These are phyloP conservation scores for Gastrolobium bilobum DNA, from an alignment of 306 rosid genomes.

Conservation along the genomic window DNA sequence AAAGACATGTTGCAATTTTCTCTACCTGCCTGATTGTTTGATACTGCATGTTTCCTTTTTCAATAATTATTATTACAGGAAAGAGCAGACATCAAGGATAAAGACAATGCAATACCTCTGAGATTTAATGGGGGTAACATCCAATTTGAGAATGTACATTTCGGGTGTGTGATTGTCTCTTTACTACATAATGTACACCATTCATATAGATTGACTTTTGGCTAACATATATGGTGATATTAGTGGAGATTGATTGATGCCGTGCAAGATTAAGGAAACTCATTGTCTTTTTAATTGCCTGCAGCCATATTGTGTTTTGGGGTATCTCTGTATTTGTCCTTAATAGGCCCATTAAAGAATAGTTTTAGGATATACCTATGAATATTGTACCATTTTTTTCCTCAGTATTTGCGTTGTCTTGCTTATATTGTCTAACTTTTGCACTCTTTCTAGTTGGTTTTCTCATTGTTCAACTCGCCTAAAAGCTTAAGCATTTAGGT, in stretches of 20 bases:
- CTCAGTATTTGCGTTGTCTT: constrained; percentile 1
- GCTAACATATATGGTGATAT: constrained; percentile 13
- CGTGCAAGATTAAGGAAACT: not conserved
- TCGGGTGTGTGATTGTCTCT: constrained; percentile 65
- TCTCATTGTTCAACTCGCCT: not conserved
- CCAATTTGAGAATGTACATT: constrained; percentile 80
- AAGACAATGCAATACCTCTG: constrained; percentile 73
- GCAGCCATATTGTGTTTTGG: constrained; percentile 9
- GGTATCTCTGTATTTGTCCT: not conserved
- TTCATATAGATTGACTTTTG: constrained; percentile 42
- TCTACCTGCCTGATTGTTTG: constrained; percentile 37
- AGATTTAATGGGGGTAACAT: constrained; percentile 76
- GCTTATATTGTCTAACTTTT: not conserved
- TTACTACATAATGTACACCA: constrained; percentile 21
- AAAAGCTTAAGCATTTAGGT: not conserved
- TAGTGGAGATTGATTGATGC: not conserved
- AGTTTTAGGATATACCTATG: not conserved
- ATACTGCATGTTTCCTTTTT: constrained; percentile 31
- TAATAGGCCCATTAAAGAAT: not conserved
- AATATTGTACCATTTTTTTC: not conserved
- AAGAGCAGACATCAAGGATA: constrained; percentile 80
- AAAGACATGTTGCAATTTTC: constrained; percentile 28
- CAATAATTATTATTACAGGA: constrained; percentile 61
- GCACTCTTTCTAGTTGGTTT: not conserved
- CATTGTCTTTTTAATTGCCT: constrained; percentile 13